Conservation (phyloP, 345 rosid species). For the Reutealis trisperma region DNA sequence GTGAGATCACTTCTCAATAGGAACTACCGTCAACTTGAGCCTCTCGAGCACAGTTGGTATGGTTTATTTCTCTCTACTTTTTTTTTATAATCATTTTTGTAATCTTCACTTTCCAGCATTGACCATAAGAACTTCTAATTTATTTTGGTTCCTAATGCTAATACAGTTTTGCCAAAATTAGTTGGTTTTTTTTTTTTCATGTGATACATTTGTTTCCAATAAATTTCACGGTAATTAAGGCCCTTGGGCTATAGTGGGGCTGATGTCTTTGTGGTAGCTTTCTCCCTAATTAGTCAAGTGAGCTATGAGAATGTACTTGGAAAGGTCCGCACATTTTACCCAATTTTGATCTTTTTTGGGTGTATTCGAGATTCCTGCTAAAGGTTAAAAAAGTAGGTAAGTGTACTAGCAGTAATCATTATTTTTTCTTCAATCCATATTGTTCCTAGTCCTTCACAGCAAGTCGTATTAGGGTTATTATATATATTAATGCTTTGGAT, state of each 20-base stretch:
- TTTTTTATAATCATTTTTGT: not conserved
- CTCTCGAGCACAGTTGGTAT: conserved; percentile 99
- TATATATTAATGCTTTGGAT: not conserved
- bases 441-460: not conserved
- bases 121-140: not conserved
- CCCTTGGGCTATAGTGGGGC: conserved; percentile 98
- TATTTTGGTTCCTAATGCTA: not conserved
- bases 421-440: not conserved
- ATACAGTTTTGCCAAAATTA: not conserved
- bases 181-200: not conserved
- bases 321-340: conserved; percentile 51
- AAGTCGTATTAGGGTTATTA: not conserved
- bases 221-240: conserved; percentile 64
- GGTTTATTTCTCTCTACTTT: not conserved
- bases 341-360: no score
- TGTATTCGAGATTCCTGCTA: no score
- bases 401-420: conserved; percentile 10
- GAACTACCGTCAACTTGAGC: conserved; percentile 78
- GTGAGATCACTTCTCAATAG: no score
- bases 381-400: no score
- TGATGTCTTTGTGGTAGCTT: conserved; percentile 92
- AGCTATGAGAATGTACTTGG: conserved; percentile 90
- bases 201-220: conserved; percentile 4
- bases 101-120: not conserved
- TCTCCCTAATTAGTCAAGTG: conserved; percentile 91